A percentile compares a stretch with the other conserved stretches of the same genome.
Evolutionary conservation across 306 rosid species (phyloP).

Genomic region (Acacia acuminata): DNA sequence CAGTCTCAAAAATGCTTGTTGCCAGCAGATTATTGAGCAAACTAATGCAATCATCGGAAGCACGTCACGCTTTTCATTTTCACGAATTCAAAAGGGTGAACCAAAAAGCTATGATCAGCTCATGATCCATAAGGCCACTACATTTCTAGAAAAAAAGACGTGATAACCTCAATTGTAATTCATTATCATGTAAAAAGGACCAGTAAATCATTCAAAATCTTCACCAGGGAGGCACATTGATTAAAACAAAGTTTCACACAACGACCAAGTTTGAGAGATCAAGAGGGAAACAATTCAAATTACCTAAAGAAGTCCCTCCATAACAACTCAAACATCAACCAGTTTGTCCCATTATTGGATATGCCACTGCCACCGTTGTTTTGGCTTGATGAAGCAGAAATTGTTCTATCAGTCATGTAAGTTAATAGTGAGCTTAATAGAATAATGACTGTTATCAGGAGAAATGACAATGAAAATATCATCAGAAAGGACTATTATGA

Average conservation of each 20-base stretch:
- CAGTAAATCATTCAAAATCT: neutral
- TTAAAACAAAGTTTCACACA: neutral
- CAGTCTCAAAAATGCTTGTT: neutral
- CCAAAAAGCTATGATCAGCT: neutral
- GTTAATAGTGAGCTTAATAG: conserved; percentile 21
- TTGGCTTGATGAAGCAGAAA: conserved; percentile 59
- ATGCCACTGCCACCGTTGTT: conserved; percentile 59
- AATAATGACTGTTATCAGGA: neutral
- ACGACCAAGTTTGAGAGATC: conserved; percentile 4
- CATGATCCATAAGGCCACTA: neutral
- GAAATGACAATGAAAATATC: neutral
- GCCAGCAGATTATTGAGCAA: neutral
- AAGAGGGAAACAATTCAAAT: conserved; percentile 3
- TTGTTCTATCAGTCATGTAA: conserved; percentile 40
- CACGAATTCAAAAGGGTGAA: neutral
- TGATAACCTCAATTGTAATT: neutral
- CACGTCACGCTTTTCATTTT: neutral
- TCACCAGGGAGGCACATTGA: neutral
- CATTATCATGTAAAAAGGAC: neutral
- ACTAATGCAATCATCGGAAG: neutral
- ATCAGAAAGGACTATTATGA: conserved; percentile 19
- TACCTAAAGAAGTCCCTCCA: conserved; percentile 99
- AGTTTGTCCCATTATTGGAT: conserved; percentile 62
- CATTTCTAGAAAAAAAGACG: neutral
- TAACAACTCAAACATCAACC: conserved; percentile 93